Evolutionary conservation across 768 basidiomycete species (phyloP).

Genomic region (Macrolepiota fuliginosa): DNA sequence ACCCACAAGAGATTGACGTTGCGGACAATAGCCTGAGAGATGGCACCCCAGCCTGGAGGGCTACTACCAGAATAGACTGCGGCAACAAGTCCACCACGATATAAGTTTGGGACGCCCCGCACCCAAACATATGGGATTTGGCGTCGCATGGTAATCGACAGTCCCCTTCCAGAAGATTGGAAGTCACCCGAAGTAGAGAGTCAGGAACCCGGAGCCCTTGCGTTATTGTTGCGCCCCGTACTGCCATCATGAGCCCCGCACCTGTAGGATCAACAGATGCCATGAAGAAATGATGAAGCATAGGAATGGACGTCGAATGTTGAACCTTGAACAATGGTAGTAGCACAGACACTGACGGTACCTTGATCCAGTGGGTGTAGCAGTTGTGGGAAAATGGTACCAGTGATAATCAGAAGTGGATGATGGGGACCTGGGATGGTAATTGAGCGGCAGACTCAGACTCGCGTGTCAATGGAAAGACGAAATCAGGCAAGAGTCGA

Average conservation of each 20-base stretch:
- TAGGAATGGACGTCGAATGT: not conserved
- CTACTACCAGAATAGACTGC: not conserved
- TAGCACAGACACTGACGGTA: not conserved
- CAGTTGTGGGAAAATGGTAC: not conserved
- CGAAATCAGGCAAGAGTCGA: no score
- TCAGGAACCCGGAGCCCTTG: not conserved
- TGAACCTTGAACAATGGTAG: not conserved
- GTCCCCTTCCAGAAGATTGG: not conserved
- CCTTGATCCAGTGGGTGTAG: not conserved
- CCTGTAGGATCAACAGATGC: not conserved
- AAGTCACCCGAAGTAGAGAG: not conserved
- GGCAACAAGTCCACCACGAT: not conserved
- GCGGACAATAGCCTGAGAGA: not conserved
- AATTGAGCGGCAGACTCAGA: no score
- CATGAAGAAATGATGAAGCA: not conserved
- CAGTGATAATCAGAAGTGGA: not conserved
- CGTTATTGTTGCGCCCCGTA: not conserved
- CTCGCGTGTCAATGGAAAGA: no score
- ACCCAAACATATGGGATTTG: not conserved
- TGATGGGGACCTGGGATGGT: not conserved
- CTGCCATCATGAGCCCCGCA: not conserved
- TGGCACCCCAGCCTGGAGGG: not conserved
- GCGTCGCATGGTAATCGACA: not conserved
- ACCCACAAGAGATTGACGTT: not conserved
- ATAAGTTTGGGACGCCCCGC: not conserved